Evolutionary conservation across 2,329 filamentous ascomycete genomes (phyloP).

Genomic region (Ploettnerulaceae sp.): DNA sequence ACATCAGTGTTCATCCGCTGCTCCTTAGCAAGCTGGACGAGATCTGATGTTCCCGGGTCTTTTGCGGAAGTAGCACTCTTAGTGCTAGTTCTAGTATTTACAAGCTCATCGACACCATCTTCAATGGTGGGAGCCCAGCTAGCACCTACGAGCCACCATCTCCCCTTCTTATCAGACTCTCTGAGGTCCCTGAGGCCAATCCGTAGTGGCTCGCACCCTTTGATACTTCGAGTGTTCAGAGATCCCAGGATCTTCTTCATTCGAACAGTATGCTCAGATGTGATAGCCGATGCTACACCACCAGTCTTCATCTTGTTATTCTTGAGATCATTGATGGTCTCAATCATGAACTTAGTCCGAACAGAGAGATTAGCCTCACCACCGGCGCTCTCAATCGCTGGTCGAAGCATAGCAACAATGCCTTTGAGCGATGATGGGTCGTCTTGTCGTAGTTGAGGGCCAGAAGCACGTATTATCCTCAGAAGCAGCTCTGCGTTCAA

Average conservation of each 20-base stretch:
- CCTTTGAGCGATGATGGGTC: conserved; percentile 86
- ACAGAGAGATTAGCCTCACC: conserved; percentile 72
- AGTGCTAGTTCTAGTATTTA: neutral
- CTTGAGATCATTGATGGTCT: conserved; percentile 89
- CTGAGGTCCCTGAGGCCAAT: conserved; percentile 78
- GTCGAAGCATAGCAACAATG: conserved; percentile 75
- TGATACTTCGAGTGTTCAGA: conserved; percentile 63
- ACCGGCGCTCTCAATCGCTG: conserved; percentile 62
- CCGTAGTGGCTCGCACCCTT: conserved; percentile 74
- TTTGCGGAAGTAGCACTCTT: conserved; percentile 29
- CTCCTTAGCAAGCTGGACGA: conserved; percentile 34
- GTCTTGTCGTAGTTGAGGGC: conserved; percentile 78
- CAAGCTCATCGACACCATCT: conserved; percentile 28
- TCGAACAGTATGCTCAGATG: conserved; percentile 74
- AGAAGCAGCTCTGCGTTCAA: conserved; percentile 84
- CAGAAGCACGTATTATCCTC: conserved; percentile 75
- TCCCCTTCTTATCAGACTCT: conserved; percentile 79
- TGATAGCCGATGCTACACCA: conserved; percentile 63
- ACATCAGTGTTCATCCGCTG: conserved; percentile 37
- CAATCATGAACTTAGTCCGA: conserved; percentile 95
- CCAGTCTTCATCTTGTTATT: conserved; percentile 85
- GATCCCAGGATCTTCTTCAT: conserved; percentile 87
- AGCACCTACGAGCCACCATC: conserved; percentile 99
- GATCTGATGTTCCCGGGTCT: conserved; percentile 30
- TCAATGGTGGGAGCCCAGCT: conserved; percentile 60